Conservation (phyloP, 345 rosid species). For the Salix purpurea region DNA sequence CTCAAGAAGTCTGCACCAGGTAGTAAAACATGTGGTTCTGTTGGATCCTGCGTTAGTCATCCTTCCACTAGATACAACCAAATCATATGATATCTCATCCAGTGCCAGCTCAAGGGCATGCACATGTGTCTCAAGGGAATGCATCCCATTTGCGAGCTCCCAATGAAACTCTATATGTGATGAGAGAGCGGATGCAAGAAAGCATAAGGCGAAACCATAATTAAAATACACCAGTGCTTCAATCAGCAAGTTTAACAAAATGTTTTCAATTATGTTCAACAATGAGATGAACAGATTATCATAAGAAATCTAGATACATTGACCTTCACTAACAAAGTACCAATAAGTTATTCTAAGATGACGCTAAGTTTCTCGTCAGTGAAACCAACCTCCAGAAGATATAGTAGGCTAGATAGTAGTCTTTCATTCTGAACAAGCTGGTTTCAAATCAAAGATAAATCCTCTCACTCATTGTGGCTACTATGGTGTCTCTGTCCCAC, state of each 20-base stretch:
- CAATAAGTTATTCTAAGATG: not conserved
- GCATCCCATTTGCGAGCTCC: constrained; percentile 86
- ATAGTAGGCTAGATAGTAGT: constrained; percentile 81
- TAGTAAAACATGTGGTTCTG: constrained; percentile 59
- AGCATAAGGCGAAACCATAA: constrained; percentile 12
- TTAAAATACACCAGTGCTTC: not conserved
- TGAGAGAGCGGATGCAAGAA: constrained; percentile 1
- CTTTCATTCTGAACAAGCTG: constrained; percentile 92
- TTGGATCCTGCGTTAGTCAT: constrained; percentile 44
- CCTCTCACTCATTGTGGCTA: constrained; percentile 68
- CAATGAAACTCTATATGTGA: constrained; percentile 58
- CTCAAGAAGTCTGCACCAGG: constrained; percentile 65
- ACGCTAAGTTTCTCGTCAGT: constrained; percentile 14
- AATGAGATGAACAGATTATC: not conserved
- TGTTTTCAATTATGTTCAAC: not conserved
- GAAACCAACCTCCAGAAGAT: constrained; percentile 80
- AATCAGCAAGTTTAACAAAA: not conserved
- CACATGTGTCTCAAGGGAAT: constrained; percentile 73
- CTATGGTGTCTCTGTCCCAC: constrained; percentile 41
- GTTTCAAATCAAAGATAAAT: constrained; percentile 64
- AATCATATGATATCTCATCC: constrained; percentile 91
- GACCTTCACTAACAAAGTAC: not conserved
- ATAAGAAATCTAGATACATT: not conserved
- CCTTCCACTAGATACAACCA: constrained; percentile 72
- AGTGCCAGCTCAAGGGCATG: constrained; percentile 81